Evolutionary conservation across 371 early-diverging fungal genomes (phyloP), one percentile per base, ranked within the genome.

Genomic region (Nematocida displodere): DNA sequence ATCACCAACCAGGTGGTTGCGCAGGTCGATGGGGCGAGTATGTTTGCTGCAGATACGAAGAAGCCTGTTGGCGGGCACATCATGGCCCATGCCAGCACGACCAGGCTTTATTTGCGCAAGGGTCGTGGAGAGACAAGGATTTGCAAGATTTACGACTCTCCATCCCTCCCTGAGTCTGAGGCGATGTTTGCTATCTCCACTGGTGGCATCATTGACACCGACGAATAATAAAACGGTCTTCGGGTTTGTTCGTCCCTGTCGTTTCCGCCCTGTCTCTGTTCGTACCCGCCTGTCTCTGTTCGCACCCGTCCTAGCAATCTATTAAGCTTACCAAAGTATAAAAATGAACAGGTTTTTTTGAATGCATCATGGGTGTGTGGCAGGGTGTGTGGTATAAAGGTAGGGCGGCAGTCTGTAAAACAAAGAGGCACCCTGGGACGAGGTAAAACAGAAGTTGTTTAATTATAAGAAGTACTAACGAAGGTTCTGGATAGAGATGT

Each of bases 1-100:
- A 92, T 97, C 33, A 94, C 94, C 2, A 97, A 97, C 80, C 97
- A 97, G 84, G 96, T 97, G 0, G 96, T 95, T 1, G 94, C 95
- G 0, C 90, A 89, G 76, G 95, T 95, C 0, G 96, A 97, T 82
- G 95, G 94, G 49, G 92, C 88, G 7, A 85, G 89, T 20, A 90
- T 93, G 91, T 92, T 94, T 85, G 87, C 87, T 63, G 88, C 90
- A 13, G 94, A 95, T 77, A 91, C 91, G 36, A 95, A 94, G 80
- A 97, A 95, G 79, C 95, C 95, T 2, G 92, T 95, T 56, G 97
- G 96, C 40, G 97, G 96, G 50, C 92, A 97, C 82, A 92, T 97
- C 44, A 92, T 97, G 84, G 96, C 97, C 0, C 96, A 97, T 80
- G 89, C 95, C 7, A 94, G 93, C 54, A 91, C 91, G 24, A 80